Base-by-base conservation (phyloP, 495 filamentous ascomycete genomes). In the Mytilinidion resinicola region DNA sequence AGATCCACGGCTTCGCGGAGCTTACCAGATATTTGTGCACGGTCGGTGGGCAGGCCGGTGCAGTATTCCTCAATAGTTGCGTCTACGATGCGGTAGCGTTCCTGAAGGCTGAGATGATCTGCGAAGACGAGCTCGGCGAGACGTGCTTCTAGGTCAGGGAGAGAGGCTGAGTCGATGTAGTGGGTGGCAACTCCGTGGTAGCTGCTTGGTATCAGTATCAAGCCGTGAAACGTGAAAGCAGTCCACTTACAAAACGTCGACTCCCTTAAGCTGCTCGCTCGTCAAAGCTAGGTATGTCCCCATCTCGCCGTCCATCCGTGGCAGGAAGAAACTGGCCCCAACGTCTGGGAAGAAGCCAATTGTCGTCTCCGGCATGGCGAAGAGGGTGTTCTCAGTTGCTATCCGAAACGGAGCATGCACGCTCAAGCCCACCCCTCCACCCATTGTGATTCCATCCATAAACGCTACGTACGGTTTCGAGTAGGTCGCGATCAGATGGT, bases 301-400 rank as follows among this genome's bases (percentile, higher is more conserved):
- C 42, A 89, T 67, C 53, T 80, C 70, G 47, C 93, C 93, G 57
- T 92, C 83, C 74, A 98, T 83, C 56, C 90, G 80, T 9, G 93
- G 88, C 21, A 98, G 78, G 78, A 96, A 97, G 77, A 96, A 97
- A 17, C 87, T 91, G 53, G 83, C 93, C 42, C 93, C 93, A 35
- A 98, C 95, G 66, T 98, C 93, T 33, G 95, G 93, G 76, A 97
- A 98, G 77, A 96, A 96, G 9, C 93, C 93, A 65, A 98, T 98
- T 9, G 79, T 91, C 2, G 93, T 98, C 77, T 98, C 93, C 37
- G 93, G 93, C 93, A 98, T 98, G 60, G 95, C 91, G 67, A 98
- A 96, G 17, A 91, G 71, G 7, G 95, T 98, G 55, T 85, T 85
- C 73, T 98, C 93, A 11, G 93, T 98, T 25, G 95, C 95, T 66